Conservation (phyloP, 768 basidiomycete species). For the Mycena vulgaris region DNA sequence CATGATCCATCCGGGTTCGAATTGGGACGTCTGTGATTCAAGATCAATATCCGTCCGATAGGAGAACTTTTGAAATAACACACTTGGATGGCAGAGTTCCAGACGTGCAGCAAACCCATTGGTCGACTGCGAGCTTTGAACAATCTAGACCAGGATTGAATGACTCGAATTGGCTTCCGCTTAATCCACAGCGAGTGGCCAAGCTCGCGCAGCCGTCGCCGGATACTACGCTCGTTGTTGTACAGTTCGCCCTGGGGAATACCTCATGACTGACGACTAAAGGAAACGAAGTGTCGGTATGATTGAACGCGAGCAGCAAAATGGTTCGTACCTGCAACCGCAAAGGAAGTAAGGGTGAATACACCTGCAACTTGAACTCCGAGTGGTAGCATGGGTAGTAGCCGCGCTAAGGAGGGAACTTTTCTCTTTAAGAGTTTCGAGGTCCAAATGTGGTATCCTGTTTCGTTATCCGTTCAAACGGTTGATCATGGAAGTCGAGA, state of each 20-base stretch:
- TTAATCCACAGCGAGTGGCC: slow-evolving; percentile 11
- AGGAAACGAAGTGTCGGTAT: neutral
- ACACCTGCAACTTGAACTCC: neutral
- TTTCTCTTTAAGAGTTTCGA: neutral
- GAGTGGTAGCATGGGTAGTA: neutral
- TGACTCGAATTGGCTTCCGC: slow-evolving; percentile 1
- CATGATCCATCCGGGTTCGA: slow-evolving; percentile 8
- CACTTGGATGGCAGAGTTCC: slow-evolving; percentile 24
- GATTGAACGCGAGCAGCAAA: neutral
- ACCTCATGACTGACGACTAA: neutral
- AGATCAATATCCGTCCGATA: neutral
- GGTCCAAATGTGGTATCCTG: neutral
- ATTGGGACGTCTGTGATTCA: neutral
- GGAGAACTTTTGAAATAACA: neutral
- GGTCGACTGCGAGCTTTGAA: slow-evolving; percentile 13
- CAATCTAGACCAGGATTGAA: slow-evolving; percentile 18
- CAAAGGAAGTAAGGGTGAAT: neutral
- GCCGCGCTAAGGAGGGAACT: neutral
- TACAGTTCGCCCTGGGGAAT: slow-evolving; percentile 14
- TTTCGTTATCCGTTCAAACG: neutral
- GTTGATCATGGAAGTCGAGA: no score
- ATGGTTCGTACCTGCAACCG: neutral
- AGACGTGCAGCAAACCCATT: slow-evolving; percentile 22
- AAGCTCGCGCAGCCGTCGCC: slow-evolving; percentile 10
- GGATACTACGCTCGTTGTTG: neutral